Evolutionary conservation across 164 flowering plant genomes (phyloP), one percentile per base, ranked within the genome.

Genomic region (Euptelea pleiosperma): DNA sequence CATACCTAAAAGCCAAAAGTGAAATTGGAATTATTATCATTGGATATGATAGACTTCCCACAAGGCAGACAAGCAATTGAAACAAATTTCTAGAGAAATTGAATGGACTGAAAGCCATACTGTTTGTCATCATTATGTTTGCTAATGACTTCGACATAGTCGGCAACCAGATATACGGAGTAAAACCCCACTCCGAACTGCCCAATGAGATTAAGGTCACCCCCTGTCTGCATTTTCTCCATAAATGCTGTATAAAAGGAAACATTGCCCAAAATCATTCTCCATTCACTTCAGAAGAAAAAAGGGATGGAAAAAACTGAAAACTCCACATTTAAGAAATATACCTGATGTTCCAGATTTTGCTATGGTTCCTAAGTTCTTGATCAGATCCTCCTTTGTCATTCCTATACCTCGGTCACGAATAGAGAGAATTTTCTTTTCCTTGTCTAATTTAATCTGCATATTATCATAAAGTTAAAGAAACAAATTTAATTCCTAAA

Each of bases 151-250:
- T 90, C 97, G 30, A 93, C 97, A 58, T 90, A 88, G 72, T 93
- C 97, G 11, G 99, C 94, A 62, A 93, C 99, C 61, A 93, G 83
- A 68, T 93, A 93, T 2, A 86, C 99, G 6, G 99, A 93, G 75
- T 93, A 93, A 72, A 93, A 93, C 40, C 99, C 99, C 67, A 93
- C 99, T 55, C 99, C 99, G 79, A 93, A 93, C 67, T 93, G 99
- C 22, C 99, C 99, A 77, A 93, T 93, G 30, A 93, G 81, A 66
- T 88, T 90, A 26, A 93, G 82, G 67, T 93, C 99, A 21, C 97
- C 99, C 52, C 99, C 79, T 5, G 91, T 72, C 68, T 93, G 90
- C 92, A 93, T 79, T 66, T 88, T 90, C 79, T 93, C 99, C 49
- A 93, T 85, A 70, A 93, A 93, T 36, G 98, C 98, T 93, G 82